Evolutionary conservation across 257 asterid species (phyloP), one percentile per base, ranked within the genome.

Genomic region (Jaltomata sinuosa): DNA sequence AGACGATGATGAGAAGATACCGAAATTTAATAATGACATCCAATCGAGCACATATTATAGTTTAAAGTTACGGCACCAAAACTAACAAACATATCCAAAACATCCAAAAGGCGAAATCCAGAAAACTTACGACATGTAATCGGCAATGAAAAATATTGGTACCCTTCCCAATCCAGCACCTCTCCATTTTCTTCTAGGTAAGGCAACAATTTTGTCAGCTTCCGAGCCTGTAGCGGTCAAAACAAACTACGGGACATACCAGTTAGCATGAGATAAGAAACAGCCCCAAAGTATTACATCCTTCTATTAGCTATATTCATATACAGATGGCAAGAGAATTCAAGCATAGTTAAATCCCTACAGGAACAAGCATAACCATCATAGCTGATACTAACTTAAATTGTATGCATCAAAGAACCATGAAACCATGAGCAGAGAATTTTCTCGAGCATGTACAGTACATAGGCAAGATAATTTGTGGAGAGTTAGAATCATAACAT

Each of bases 191-290:
- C 86, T 92, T 89, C 97, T 94, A 29, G 90, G 97, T 81, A 93
- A 92, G 82, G 90, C 80, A 67, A 93, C 88, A 55, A 90, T 90
- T 83, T 89, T 92, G 90, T 94, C 98, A 47, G 95, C 98, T 85
- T 93, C 97, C 25, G 99, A 92, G 86, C 98, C 98, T 45, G 96
- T 91, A 55, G 98, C 99, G 4, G 98, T 93, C 90, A 96, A 81
- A 77, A 96, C 99, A 91, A 96, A 94, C 99, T 96, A 86, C 77
- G 65, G 84, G 57, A 19, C 59, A 21, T n/a, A 62, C 82, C 18
- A 47, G 50, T 84, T 81, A 89, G 61, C 81, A 27, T 76, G 81
- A 76, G 40, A 76, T 27, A 27, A 76, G 40, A 31, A 76, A 68
- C 78, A 49, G 10, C 62, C 55, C 25, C 9, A 0, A 22, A 74